A percentile compares a stretch with the other conserved stretches of the same genome.
Evolutionary conservation across 495 filamentous ascomycete species (phyloP).

Genomic region (Pseudevernia furfuracea): DNA sequence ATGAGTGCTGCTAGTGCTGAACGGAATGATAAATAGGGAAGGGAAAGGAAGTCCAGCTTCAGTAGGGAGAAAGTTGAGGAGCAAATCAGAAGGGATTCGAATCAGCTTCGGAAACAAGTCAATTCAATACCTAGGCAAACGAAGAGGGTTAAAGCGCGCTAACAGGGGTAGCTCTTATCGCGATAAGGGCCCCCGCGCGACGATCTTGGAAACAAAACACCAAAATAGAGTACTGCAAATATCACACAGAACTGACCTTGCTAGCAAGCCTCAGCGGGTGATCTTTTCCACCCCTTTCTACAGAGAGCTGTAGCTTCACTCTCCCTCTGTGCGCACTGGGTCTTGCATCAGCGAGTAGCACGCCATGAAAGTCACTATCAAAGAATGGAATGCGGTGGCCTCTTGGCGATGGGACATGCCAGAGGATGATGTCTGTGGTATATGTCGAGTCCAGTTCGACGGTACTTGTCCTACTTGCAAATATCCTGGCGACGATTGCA

Average conservation of each 20-base stretch:
- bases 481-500: slow-evolving; percentile 94
- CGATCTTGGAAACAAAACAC: neutral
- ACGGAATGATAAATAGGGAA: neutral
- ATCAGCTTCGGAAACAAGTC: neutral
- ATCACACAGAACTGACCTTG: neutral
- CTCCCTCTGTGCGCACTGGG: neutral
- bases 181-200: neutral
- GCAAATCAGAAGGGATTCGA: neutral
- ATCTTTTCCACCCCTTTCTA: too few species aligned
- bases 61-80: neutral
- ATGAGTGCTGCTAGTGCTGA: neutral
- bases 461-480: slow-evolving; percentile 97
- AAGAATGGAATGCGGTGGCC: slow-evolving; percentile 85
- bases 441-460: slow-evolving; percentile 97
- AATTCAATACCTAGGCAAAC: too few species aligned
- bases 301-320: neutral
- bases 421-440: slow-evolving; percentile 96
- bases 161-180: slow-evolving; percentile 11
- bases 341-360: neutral
- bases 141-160: neutral
- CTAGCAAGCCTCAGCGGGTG: neutral
- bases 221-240: neutral
- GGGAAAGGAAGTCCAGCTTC: slow-evolving; percentile 2
- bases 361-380: slow-evolving; percentile 91
- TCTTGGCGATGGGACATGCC: slow-evolving; percentile 98